Base-by-base conservation (phyloP, 192 early-diverging fungal genomes). In the Podila verticillata region DNA sequence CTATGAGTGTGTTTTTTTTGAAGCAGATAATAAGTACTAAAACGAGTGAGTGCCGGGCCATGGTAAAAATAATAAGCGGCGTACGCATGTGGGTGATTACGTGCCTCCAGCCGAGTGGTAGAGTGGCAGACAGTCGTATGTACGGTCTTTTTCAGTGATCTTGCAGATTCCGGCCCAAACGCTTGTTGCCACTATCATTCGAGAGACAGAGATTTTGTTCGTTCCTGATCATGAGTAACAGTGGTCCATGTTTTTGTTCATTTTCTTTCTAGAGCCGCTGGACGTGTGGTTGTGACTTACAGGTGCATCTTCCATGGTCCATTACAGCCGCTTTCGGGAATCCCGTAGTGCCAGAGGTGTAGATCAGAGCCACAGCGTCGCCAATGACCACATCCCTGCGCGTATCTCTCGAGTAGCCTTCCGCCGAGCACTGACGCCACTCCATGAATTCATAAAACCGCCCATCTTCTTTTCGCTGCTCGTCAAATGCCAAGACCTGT, bases 51-150 rank as follows among this genome's bases (percentile, higher is more conserved):
- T 19, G 5, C 7, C 0, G 7, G 17, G 20, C 7, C 15, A n/a
- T n/a, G n/a, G n/a, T n/a, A n/a, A n/a, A n/a, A n/a, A n/a, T n/a
- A n/a, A n/a, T n/a, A n/a, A n/a, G n/a, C n/a, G n/a, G n/a, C n/a
- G n/a, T n/a, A n/a, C n/a, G n/a, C n/a, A n/a, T n/a, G n/a, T 51
- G 36, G 36, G 9, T 12, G 2, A 26, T 17, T 5, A 9, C 81
- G 72, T 89, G 82, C 88, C 64, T 63, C 82, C 92, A 30, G 86
- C 82, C 47, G 84, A 86, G 70, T 93, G 92, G 57, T 91, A 92
- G 17, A 93, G 72, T 26, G 92, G 92, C n/a, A 92, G 68, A 39
- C 79, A 75, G 48, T 75, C 73, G 73, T 92, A 93, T 22, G 89
- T 82, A 31, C 87, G 74, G 67, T 87, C 84, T 15, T 73, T 60